A percentile compares a stretch with the other conserved stretches of the same genome.
Evolutionary conservation across 2,329 filamentous ascomycete species (phyloP).

Genomic region (Lasiodiplodia sp.): DNA sequence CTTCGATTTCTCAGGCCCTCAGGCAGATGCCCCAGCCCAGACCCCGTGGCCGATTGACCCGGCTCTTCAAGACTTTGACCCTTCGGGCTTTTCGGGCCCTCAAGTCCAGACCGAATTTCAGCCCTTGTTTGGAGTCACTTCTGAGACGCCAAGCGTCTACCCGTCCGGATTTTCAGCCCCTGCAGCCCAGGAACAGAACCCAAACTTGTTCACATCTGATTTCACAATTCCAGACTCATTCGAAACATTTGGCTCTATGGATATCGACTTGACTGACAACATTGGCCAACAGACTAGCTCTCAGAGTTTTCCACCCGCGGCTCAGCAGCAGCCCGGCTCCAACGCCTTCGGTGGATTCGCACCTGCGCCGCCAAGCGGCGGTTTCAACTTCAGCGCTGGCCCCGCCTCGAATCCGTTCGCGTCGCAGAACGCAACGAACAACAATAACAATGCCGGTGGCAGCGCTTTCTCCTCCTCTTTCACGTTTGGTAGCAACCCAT

Average conservation of each 20-base stretch:
- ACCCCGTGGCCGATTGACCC: too few relatives aligned
- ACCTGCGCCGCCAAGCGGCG: slow-evolving; percentile 15
- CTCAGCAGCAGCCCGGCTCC: slow-evolving; percentile 9
- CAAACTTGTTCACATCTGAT: too few relatives aligned
- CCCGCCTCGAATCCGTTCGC: slow-evolving; percentile 9
- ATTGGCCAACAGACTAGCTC: background rate
- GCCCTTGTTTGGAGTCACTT: too few relatives aligned
- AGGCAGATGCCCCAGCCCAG: too few relatives aligned
- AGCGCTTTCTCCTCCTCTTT: slow-evolving; percentile 35
- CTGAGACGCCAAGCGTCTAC: too few relatives aligned
- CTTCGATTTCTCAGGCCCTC: too few relatives aligned
- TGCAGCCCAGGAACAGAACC: too few relatives aligned
- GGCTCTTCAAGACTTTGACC: too few relatives aligned
- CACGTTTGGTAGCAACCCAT: slow-evolving; percentile 34
- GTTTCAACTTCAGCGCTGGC: slow-evolving; percentile 40
- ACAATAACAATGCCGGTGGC: slow-evolving; percentile 30
- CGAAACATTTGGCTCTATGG: background rate
- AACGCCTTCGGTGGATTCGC: slow-evolving; percentile 8
- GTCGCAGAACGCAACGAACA: slow-evolving; percentile 40
- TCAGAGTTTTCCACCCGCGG: slow-evolving; percentile 14
- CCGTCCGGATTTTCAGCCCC: too few relatives aligned
- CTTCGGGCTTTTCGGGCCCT: too few relatives aligned
- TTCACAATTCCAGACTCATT: too few relatives aligned
- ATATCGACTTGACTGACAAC: background rate
- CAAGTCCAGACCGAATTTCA: too few relatives aligned